Conservation (phyloP, 202 grass and related monocot genomes). For the Carex arenaria region DNA sequence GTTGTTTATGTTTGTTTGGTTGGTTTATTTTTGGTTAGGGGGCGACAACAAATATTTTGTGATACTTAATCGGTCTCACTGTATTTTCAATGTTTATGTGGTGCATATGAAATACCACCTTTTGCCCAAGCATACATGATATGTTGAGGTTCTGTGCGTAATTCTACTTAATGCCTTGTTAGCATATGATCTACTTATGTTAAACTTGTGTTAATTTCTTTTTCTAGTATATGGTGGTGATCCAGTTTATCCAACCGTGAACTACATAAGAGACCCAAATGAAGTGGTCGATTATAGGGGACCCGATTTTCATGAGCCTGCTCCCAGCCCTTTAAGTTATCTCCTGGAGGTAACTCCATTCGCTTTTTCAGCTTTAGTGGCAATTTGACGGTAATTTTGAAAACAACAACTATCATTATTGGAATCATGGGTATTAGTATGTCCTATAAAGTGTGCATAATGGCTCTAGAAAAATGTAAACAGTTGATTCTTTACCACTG, state of each 20-base stretch:
- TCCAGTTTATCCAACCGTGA: slow-evolving; percentile 96
- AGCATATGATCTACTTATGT: not conserved
- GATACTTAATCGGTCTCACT: not conserved
- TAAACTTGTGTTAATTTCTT: not conserved
- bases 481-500: not conserved
- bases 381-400: not conserved
- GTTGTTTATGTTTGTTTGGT: not conserved
- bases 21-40: not conserved
- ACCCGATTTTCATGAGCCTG: slow-evolving; percentile 86
- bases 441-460: not conserved
- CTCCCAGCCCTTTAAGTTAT: slow-evolving; percentile 70
- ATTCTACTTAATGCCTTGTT: not conserved
- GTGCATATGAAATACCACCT: not conserved
- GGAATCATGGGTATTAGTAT: not conserved
- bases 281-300: slow-evolving; percentile 70
- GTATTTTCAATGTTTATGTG: not conserved
- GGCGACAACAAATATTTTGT: not conserved
- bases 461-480: not conserved
- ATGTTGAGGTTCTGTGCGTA: not conserved
- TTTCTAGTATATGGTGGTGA: slow-evolving; percentile 97
- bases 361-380: not conserved
- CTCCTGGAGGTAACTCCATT: slow-evolving; percentile 61
- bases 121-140: not conserved
- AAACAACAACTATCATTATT: not conserved
- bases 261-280: slow-evolving; percentile 90